Conservation (phyloP, 352 stramenopile genomes). For the Phytopythium montanum region DNA sequence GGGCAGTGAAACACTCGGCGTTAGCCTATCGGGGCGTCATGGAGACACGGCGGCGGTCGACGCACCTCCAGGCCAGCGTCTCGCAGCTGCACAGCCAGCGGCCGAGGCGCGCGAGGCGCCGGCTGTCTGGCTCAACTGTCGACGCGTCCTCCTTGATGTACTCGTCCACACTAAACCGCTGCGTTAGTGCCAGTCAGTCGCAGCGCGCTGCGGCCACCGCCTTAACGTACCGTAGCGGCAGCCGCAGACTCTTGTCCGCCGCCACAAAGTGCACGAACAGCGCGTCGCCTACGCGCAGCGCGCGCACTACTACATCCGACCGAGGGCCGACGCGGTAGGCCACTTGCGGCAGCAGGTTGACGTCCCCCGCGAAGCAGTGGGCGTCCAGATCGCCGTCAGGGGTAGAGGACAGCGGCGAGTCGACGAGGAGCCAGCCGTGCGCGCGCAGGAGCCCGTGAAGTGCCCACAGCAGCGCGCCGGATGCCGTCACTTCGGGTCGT, state of each 20-base stretch:
- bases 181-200: background rate
- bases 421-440: slow-evolving; percentile 12
- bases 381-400: background rate
- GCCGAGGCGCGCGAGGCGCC: slow-evolving; percentile 12
- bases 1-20: background rate
- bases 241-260: slow-evolving; percentile 14
- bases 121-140: background rate
- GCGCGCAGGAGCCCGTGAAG: slow-evolving; percentile 28
- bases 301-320: slow-evolving; percentile 17
- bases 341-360: slow-evolving; percentile 27
- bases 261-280: slow-evolving; percentile 54
- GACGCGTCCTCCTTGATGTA: slow-evolving; percentile 24
- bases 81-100: slow-evolving; percentile 37
- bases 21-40: no score
- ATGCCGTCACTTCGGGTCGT: slow-evolving; percentile 4
- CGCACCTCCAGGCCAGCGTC: slow-evolving; percentile 38
- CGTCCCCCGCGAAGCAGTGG: slow-evolving; percentile 26
- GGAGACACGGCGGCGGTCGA: background rate
- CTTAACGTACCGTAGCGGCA: slow-evolving; percentile 30
- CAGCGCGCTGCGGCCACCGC: background rate
- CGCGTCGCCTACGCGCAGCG: slow-evolving; percentile 24
- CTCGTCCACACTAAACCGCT: slow-evolving; percentile 23
- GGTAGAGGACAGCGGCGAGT: background rate
- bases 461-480: slow-evolving; percentile 37
- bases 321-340: slow-evolving; percentile 12